Percentiles rank a stretch among this genome's conserved stretches.
phyloP scores from a whole-genome alignment of 768 basidiomycete species.

The Trametes maxima region DNA sequence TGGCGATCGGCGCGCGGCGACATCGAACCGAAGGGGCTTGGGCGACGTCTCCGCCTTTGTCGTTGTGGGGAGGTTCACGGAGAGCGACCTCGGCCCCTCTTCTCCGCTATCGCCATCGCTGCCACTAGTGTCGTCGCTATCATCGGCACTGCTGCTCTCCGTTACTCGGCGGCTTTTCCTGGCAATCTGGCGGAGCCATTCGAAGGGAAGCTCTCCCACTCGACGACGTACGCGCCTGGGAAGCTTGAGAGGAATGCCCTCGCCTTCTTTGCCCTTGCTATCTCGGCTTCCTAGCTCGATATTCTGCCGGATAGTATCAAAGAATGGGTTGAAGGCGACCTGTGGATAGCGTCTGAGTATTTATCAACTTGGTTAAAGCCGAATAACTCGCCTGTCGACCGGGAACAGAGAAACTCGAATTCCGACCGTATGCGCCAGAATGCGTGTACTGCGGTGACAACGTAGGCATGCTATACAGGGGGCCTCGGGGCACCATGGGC shows the following conservation, averaged over 20 bases:
- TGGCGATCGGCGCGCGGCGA: conserved; percentile 7
- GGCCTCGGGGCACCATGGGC: conserved; percentile 5
- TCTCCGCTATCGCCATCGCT: conserved; percentile 18
- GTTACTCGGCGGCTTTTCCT: conserved; percentile 42
- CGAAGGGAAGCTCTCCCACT: conserved; percentile 74
- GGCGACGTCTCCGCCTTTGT: not conserved
- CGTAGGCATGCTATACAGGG: conserved; percentile 22
- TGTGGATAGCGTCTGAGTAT: conserved; percentile 3
- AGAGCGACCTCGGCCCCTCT: conserved; percentile 1
- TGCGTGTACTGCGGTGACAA: conserved; percentile 18
- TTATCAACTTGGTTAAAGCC: not conserved
- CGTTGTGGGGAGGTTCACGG: conserved; percentile 5
- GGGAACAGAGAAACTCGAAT: conserved; percentile 10
- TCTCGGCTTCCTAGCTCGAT: conserved; percentile 55
- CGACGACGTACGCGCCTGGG: conserved; percentile 43
- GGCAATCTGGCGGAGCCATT: conserved; percentile 78
- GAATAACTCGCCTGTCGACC: conserved; percentile 13
- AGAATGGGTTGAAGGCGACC: conserved; percentile 83
- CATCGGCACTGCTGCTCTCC: conserved; percentile 26
- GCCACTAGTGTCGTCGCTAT: conserved; percentile 4
- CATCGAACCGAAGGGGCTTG: not conserved
- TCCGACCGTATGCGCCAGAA: conserved; percentile 7
- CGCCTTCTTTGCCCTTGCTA: conserved; percentile 55
- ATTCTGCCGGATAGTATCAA: conserved; percentile 90
- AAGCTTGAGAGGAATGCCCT: conserved; percentile 77